Evolutionary conservation across 2,329 filamentous ascomycete species (phyloP).

Genomic region (Colletotrichum siamense): DNA sequence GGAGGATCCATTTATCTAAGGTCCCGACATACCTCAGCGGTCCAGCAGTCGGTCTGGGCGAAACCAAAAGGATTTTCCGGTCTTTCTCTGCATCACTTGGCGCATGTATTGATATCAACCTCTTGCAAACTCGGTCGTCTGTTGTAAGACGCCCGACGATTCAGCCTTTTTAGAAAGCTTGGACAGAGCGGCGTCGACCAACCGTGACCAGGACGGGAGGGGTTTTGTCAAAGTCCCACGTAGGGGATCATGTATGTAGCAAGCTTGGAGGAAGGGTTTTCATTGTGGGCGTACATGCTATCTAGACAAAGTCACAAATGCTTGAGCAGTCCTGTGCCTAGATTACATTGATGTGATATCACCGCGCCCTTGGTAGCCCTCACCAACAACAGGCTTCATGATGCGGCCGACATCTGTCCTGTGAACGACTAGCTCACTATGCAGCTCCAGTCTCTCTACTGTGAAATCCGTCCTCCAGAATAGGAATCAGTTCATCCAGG

Average conservation of each 20-base stretch:
- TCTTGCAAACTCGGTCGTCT: not conserved
- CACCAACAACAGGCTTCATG: not conserved
- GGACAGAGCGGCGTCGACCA: slow-evolving; percentile 7
- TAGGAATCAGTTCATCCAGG: slow-evolving; percentile 76
- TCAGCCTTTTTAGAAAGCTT: slow-evolving; percentile 3
- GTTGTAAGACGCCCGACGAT: not conserved
- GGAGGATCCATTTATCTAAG: slow-evolving; percentile 18
- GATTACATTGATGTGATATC: not conserved
- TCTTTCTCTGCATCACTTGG: slow-evolving; percentile 15
- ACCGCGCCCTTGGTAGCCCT: not conserved
- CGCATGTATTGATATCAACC: slow-evolving; percentile 1
- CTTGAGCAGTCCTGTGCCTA: not conserved
- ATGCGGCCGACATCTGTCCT: not conserved
- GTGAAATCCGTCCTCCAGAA: slow-evolving; percentile 78
- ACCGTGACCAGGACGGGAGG: not conserved
- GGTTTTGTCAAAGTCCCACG: not conserved
- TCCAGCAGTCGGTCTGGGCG: not conserved
- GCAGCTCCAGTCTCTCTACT: not conserved
- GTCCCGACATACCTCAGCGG: not conserved
- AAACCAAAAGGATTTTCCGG: not conserved
- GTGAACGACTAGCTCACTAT: not conserved
- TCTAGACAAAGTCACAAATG: slow-evolving; percentile 18
- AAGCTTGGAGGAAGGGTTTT: slow-evolving; percentile 15
- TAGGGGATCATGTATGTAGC: slow-evolving; percentile 7
- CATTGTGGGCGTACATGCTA: slow-evolving; percentile 15